Percentiles rank a stretch among this genome's conserved stretches.
Conservation (phyloP, 2,329 filamentous ascomycete genomes). For the Aspergillus pseudonomiae region DNA sequence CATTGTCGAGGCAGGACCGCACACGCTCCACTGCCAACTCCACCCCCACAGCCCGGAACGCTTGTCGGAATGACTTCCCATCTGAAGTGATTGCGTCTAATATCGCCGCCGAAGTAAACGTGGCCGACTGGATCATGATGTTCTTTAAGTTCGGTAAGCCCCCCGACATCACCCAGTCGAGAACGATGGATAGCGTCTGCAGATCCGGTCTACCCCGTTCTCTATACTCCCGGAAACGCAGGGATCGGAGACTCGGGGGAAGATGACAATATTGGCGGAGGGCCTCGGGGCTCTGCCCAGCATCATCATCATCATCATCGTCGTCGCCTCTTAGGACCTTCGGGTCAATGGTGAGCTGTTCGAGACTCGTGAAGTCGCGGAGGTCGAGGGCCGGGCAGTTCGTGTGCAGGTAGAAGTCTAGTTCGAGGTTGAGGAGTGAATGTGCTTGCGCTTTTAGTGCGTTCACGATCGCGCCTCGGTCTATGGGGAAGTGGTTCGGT, state of each 20-base stretch:
- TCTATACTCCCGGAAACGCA: neutral
- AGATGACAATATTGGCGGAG: neutral
- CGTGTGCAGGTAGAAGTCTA: neutral
- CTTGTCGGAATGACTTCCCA: neutral
- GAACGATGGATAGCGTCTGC: neutral
- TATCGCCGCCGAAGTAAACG: neutral
- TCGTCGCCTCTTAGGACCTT: neutral
- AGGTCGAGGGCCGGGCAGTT: constrained; percentile 4
- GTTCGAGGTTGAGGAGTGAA: constrained; percentile 4
- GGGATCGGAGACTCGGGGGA: neutral
- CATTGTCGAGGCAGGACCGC: neutral
- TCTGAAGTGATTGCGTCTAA: neutral
- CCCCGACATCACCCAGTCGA: neutral
- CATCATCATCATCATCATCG: neutral
- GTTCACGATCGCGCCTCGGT: constrained; percentile 1
- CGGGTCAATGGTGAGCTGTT: constrained; percentile 10
- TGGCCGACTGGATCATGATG: neutral
- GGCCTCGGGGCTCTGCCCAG: neutral
- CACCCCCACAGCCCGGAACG: neutral
- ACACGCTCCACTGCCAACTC: neutral
- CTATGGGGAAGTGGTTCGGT: neutral
- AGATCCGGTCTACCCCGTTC: neutral
- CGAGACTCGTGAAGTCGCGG: neutral
- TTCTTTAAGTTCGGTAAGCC: neutral
- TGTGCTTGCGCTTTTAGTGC: neutral